These are phyloP conservation scores for Ascochyta clinopodiicola DNA, from an alignment of 2,329 filamentous ascomycete genomes.

Conservation along the genomic window DNA sequence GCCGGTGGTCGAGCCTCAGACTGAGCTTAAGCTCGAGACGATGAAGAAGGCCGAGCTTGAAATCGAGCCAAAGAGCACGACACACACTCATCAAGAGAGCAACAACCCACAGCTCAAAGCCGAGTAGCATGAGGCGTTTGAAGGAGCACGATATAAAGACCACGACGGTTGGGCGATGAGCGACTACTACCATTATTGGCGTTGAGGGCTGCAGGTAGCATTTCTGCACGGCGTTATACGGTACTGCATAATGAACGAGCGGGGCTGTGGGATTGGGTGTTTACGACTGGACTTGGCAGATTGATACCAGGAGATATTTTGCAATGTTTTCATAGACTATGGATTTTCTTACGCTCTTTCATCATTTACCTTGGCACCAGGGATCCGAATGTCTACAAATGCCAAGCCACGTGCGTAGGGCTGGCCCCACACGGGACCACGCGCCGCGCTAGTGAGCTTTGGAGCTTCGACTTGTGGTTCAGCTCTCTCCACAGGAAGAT, in stretches of 20 bases:
- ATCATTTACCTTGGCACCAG: too few relatives aligned
- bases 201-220: background rate
- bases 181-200: background rate
- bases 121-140: background rate
- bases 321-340: background rate
- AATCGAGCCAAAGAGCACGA: background rate
- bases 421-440: background rate
- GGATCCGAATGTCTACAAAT: too few relatives aligned
- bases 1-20: slow-evolving; percentile 21
- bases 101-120: background rate
- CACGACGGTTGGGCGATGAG: background rate
- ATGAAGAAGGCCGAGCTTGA: background rate
- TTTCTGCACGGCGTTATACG: slow-evolving; percentile 1
- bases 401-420: background rate
- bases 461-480: background rate
- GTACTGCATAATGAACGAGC: background rate
- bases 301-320: slow-evolving; percentile 1
- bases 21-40: slow-evolving; percentile 12
- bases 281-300: background rate
- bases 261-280: background rate
- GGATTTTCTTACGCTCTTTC: too few relatives aligned
- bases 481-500: background rate
- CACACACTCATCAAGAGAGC: background rate
- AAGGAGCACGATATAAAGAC: background rate
- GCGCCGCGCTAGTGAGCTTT: slow-evolving; percentile 9